Conservation (phyloP, 306 rosid genomes). For the Sindora glabra region DNA sequence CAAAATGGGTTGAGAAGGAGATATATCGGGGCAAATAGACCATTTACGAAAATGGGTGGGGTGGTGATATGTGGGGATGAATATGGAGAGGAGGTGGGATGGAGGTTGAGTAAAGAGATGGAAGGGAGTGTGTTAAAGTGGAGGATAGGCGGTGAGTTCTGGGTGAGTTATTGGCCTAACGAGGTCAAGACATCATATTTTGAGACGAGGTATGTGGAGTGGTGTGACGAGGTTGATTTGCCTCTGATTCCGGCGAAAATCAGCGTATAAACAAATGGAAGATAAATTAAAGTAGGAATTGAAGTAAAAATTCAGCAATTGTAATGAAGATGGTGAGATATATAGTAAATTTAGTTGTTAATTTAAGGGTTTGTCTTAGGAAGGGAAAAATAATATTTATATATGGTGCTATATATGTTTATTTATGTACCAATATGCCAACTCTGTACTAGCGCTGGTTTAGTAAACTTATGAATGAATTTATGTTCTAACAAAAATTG, state of each 20-base stretch:
- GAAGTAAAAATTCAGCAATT: too few relatives aligned
- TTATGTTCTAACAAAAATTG: too few relatives aligned
- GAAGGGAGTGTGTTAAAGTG: slow-evolving; percentile 92
- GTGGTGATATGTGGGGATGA: slow-evolving; percentile 70
- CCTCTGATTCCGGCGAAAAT: slow-evolving; percentile 56
- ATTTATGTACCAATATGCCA: too few relatives aligned
- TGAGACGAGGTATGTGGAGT: slow-evolving; percentile 74
- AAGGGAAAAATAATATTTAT: too few relatives aligned
- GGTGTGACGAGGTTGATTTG: slow-evolving; percentile 98
- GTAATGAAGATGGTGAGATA: too few relatives aligned
- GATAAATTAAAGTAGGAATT: too few relatives aligned
- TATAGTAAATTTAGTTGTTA: too few relatives aligned
- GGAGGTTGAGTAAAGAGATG: slow-evolving; percentile 75
- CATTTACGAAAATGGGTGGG: slow-evolving; percentile 60
- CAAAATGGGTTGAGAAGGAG: slow-evolving; percentile 34
- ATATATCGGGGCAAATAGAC: slow-evolving; percentile 32
- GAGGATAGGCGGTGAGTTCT: slow-evolving; percentile 81
- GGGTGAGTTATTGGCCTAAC: slow-evolving; percentile 64
- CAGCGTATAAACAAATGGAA: neutral
- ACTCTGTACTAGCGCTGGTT: too few relatives aligned
- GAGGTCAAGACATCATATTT: slow-evolving; percentile 32
- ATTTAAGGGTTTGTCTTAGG: too few relatives aligned
- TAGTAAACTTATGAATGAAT: too few relatives aligned
- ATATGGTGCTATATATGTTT: too few relatives aligned
- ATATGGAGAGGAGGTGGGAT: slow-evolving; percentile 63